Evolutionary conservation across 139 green algal genomes (phyloP), one percentile per base, ranked within the genome.

Genomic region (Micractinium sp.): DNA sequence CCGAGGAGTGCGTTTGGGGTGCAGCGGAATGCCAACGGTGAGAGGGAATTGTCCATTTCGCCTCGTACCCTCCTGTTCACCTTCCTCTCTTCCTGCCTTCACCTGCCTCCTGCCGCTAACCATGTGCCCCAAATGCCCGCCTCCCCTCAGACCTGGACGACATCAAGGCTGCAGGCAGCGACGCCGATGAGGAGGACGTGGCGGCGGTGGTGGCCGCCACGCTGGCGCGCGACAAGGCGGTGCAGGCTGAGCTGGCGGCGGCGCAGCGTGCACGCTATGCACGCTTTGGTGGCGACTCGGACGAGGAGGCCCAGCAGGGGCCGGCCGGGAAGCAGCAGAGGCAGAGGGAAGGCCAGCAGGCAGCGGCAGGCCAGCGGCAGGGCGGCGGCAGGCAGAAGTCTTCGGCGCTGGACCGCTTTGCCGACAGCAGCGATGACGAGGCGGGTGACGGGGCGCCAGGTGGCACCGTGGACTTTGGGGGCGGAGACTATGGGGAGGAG

Each of bases 131-230:
- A n/a, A n/a, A n/a, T 23, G 9, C 79, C 13, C 27, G 12, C 41
- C 47, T 74, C 13, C 47, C 36, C 15, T 60, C 87, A 90, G 90
- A 93, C 13, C 53, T 86, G 41, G 90, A 93, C 38, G 87, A 93
- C 14, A 71, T 90, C 7, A 77, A 23, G 25, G 77, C 71, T 27
- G 66, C 73, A 2, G 74, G 69, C 53, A 82, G 61, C n/a, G 90
- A 90, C 15, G 85, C 76, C 27, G 89, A 92, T 19, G 25, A 41
- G 20, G 85, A 66, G 2, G 90, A 92, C 19, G 81, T 92, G 15
- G 15, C 29, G 3, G 82, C 89, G 31, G 89, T 76, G 27, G 89
- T 89, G 60, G 67, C 53, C 9, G 74, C 89, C 23, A 79, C 61
- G 16, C n/a, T 91, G 41, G 53, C 73, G 4, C 69, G 89, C 27